A percentile compares a stretch with the other conserved stretches of the same genome.
phyloP scores from a whole-genome alignment of 441 rosid species.

The Bruguiera hainesii region DNA sequence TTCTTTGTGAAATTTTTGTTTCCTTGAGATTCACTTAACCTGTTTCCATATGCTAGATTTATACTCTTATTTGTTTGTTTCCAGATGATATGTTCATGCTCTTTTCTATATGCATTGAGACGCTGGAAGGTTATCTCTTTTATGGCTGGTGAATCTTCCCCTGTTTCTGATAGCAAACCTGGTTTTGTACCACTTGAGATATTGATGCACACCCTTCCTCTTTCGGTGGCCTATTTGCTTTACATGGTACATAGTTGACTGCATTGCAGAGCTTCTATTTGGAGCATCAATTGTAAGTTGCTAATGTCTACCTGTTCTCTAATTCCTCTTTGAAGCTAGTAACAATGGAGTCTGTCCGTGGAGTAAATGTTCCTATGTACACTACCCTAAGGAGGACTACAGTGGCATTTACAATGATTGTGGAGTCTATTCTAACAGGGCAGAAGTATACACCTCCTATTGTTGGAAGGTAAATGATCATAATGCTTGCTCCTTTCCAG shows the following conservation, averaged over 20 bases:
- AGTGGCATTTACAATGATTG: constrained; percentile 83
- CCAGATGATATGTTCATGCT: constrained; percentile 78
- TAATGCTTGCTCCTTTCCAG: constrained; percentile 2
- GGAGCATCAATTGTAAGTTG: neutral
- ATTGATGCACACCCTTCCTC: constrained; percentile 71
- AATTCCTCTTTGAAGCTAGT: constrained; percentile 66
- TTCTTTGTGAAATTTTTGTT: neutral
- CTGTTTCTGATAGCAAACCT: constrained; percentile 41
- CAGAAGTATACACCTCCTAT: constrained; percentile 66
- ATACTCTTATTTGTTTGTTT: constrained; percentile 11
- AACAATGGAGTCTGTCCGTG: constrained; percentile 90
- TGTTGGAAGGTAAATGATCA: constrained; percentile 65
- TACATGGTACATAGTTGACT: constrained; percentile 65
- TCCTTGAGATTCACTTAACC: neutral
- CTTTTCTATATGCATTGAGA: constrained; percentile 64
- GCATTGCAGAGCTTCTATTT: neutral
- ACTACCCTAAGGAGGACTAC: constrained; percentile 95
- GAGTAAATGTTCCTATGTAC: constrained; percentile 99
- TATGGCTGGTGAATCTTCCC: constrained; percentile 46
- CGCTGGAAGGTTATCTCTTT: constrained; percentile 69
- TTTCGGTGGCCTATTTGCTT: constrained; percentile 69
- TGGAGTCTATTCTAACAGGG: constrained; percentile 77
- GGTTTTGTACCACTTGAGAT: constrained; percentile 63
- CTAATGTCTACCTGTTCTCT: constrained; percentile 21
- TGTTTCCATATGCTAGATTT: constrained; percentile 1